Evolutionary conservation across 192 early-diverging fungal genomes (phyloP), one percentile per base, ranked within the genome.

Genomic region (Entomortierella beljakovae): DNA sequence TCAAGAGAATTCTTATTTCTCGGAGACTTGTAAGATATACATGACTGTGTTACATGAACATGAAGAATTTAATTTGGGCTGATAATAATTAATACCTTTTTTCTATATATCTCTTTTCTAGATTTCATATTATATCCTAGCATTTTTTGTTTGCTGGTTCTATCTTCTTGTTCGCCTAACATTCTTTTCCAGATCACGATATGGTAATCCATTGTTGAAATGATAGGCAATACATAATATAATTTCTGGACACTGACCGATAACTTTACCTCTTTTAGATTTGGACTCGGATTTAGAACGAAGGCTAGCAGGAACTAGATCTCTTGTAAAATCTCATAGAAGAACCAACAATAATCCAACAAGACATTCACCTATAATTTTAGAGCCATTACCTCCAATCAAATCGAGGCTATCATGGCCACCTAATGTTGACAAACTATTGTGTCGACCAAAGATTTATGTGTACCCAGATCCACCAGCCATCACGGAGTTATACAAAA

Each of bases 401-500:
- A 8, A 28, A 18, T 32, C 49, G 73, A 2, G 48, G 67, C 23
- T 83, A 82, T 54, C 40, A 62, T 57, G 65, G 55, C 65, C 65
- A 15, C 55, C 55, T 18, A 68, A 68, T 22, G 58, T 68, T 18
- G 55, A 29, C 40, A 48, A 22, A 25, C 65, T 55, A 16, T 46
- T 57, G 29, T 68, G 54, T 37, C 28, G 57, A 46, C 65, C 64
- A 22, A 68, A 68, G 42, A 68, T 68, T 46, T 68, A 49, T 58
- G 65, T 68, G 6, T 68, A 68, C 23, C 55, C 55, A 10, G 65
- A 68, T 22, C 48, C 9, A 11, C 2, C 46, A 11, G 58, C n/a
- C 43, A 68, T 68, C 55, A 55, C 55, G 1, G 65, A 68, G 20
- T 68, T 68, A 11, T 55, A 68, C n/a, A 35, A 38, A 16, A 26